These are phyloP conservation scores for Syzygium aromaticum DNA, from an alignment of 345 rosid genomes.

Conservation along the genomic window DNA sequence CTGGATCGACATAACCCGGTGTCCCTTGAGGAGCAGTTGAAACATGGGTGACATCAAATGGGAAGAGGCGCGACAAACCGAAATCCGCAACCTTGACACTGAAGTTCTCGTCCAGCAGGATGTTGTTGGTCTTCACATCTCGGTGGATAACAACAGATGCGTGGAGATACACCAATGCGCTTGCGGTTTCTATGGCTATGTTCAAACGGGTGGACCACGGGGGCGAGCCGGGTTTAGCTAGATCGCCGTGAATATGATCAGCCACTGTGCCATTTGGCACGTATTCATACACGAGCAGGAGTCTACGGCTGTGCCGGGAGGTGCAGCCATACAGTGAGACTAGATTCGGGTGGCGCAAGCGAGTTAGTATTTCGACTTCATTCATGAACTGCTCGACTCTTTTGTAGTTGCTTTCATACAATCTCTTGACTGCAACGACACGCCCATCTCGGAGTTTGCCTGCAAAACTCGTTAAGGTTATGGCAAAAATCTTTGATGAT, in stretches of 20 bases:
- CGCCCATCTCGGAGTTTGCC: constrained; percentile 78
- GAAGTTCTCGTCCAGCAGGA: constrained; percentile 68
- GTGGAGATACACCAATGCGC: constrained; percentile 72
- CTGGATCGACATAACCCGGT: constrained; percentile 93
- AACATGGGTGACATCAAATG: constrained; percentile 55
- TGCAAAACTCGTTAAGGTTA: background rate
- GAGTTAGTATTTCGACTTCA: constrained; percentile 66
- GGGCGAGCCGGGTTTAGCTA: constrained; percentile 51
- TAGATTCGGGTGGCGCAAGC: constrained; percentile 60
- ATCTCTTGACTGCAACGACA: constrained; percentile 74
- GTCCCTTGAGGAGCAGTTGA: constrained; percentile 97
- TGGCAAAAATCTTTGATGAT: background rate
- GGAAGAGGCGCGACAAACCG: constrained; percentile 82
- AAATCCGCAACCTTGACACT: constrained; percentile 91
- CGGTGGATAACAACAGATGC: constrained; percentile 72
- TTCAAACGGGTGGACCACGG: constrained; percentile 58
- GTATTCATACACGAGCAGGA: constrained; percentile 76
- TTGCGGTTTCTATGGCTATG: constrained; percentile 81
- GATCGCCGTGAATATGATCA: constrained; percentile 69
- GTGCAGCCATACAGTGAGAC: constrained; percentile 83
- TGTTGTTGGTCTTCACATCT: constrained; percentile 84
- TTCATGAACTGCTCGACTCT: constrained; percentile 79
- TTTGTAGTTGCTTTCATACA: constrained; percentile 67
- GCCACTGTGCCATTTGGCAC: constrained; percentile 85
- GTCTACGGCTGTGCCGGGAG: constrained; percentile 66